Evolutionary conservation across 83 land plant genomes (phyloP), one percentile per base, ranked within the genome.

Genomic region (Thuja plicata): DNA sequence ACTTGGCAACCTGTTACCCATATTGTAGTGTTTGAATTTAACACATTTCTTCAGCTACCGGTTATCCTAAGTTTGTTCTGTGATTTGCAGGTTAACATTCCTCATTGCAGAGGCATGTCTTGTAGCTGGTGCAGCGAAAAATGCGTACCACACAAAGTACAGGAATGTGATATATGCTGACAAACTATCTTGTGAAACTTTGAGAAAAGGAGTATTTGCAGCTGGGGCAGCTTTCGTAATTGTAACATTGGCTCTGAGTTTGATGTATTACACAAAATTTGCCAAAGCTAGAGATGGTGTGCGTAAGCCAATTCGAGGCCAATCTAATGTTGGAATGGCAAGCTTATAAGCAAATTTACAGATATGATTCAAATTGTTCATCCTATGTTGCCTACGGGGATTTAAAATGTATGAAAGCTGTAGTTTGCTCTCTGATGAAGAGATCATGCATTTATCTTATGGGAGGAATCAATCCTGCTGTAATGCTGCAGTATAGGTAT

Each of bases 141-240:
- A 97, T 88, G 98, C 96, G 0, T 95, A 96, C 87, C 96, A 94
- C 85, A 95, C 96, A 0, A 94, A 93, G 66, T 94, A 94, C 85
- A 83, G 95, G 54, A 86, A 86, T 32, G n/a, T 85, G 32, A 32
- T 94, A 34, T 91, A 90, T 84, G 93, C 95, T 10, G 89, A 91
- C 19, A 90, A 95, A 83, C 91, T 93, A 84, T 90, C 96, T 12
- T 98, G 99, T 88, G 94, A 91, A 45, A 77, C 95, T 12, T 60
- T 98, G 87, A 73, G 97, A 85, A 98, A 98, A 87, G 98, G 97
- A 9, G 91, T 97, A 15, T 97, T 98, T 85, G 94, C 93, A 60
- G 96, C 99, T 27, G 99, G 96, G 21, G 96, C 99, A 30, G 96
- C 97, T 19, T 98, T 98, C 90, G 95, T 94, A 52, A 94, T 97